Evolutionary conservation across 495 filamentous ascomycete species (phyloP).

Genomic region (Neohortaea acidophila): DNA sequence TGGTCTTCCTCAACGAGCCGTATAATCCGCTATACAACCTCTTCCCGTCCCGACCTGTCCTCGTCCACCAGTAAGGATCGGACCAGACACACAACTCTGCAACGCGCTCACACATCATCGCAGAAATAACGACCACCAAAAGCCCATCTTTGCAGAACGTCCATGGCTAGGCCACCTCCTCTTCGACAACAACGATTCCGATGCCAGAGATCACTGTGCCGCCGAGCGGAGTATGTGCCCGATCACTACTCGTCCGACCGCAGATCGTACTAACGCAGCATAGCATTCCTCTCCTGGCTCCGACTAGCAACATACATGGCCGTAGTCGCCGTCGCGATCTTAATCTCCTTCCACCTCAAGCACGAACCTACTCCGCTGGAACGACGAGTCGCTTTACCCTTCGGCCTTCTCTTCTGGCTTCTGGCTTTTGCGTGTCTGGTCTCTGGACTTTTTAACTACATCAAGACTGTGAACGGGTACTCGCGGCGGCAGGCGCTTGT

Average conservation of each 20-base stretch:
- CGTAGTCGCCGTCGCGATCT: slow-evolving; percentile 74
- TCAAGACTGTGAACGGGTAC: slow-evolving; percentile 76
- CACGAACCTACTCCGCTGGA: slow-evolving; percentile 53
- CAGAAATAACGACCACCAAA: slow-evolving; percentile 25
- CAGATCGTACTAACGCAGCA: no score
- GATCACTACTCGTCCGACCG: no score
- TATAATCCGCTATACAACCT: slow-evolving; percentile 26
- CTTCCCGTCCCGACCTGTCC: slow-evolving; percentile 18
- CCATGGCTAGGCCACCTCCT: slow-evolving; percentile 66
- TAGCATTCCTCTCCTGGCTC: slow-evolving; percentile 85
- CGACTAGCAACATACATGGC: slow-evolving; percentile 82
- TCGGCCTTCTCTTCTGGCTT: slow-evolving; percentile 79
- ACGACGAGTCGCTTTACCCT: slow-evolving; percentile 58
- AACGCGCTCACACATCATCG: neutral
- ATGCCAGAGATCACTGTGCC: slow-evolving; percentile 73
- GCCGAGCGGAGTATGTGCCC: slow-evolving; percentile 52
- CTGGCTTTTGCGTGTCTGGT: slow-evolving; percentile 59
- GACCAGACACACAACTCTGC: neutral
- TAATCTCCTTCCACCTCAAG: slow-evolving; percentile 84
- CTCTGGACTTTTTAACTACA: slow-evolving; percentile 72
- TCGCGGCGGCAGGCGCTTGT: slow-evolving; percentile 64
- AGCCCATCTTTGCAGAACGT: slow-evolving; percentile 44
- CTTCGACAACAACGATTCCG: slow-evolving; percentile 75
- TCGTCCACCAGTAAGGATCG: slow-evolving; percentile 25
- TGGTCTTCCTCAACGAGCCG: slow-evolving; percentile 18